Base-by-base conservation (phyloP, 768 basidiomycete genomes). In the Macrolepiota albuminosa region DNA sequence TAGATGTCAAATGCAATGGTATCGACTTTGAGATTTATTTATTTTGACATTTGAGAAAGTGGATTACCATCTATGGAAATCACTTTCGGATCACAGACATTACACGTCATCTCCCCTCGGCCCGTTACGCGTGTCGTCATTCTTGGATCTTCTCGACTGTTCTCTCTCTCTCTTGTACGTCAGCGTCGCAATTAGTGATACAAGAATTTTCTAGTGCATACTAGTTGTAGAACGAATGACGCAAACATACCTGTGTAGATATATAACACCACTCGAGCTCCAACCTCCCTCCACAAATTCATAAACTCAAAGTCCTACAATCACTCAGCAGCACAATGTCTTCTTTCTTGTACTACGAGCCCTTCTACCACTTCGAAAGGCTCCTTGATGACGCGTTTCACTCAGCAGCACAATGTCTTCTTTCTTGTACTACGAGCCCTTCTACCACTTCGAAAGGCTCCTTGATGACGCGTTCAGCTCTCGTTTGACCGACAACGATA, bases 351-450 rank as follows among this genome's bases (percentile, higher is more conserved):
- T 70, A 72, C 64, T 74, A 76, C 69, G 75, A 80, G 58, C 77
- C 77, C 7, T 75, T 77, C 65, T 66, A 75, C 56, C 73, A 78
- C 46, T 75, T 43, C 8, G 42, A 43, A 21, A 21, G n/a, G 9
- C 42, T 43, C 0, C n/a, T 80, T 62, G 76, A 79, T 51, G 76
- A 80, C 24, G n/a, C n/a, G n/a, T n/a, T n/a, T n/a, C n/a, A n/a
- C n/a, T 8, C 34, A 36, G 2, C 39, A 34, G 74, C 31, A 54
- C 39, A 40, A 63, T 63, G 62, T 68, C 72, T 1, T 43, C 42
- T 40, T 63, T 67, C 60, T 70, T 72, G 70, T 70, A 72, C 64
- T 74, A 76, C 69, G 75, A 80, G 58, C 77, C 77, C 7, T 75
- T 77, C 65, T 66, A 75, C 56, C 73, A 78, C 46, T 75, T 43